Base-by-base conservation (phyloP, 805 yeast species). In the Lipomyces mesembrius region DNA sequence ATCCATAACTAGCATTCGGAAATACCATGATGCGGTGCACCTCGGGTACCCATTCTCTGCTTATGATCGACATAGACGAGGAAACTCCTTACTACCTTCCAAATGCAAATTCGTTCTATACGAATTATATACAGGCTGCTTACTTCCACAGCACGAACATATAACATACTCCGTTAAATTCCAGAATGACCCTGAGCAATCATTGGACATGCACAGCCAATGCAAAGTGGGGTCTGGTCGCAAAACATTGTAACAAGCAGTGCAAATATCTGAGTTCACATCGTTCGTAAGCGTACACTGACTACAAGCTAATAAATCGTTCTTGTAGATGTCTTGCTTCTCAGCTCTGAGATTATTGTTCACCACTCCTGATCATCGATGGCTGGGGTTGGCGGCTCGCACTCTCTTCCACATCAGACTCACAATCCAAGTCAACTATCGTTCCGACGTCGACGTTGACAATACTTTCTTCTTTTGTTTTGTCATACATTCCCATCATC, bases 401-500 rank as follows among this genome's bases (percentile, higher is more conserved):
- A 17, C 29, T 22, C 11, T n/a, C 17, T 52, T 14, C 34, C 34
- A 4, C 7, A 52, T 52, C 34, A 52, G n/a, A 49, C 22, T 49
- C 53, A 22, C 53, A 9, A 52, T 52, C 55, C 34, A 25, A 29
- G n/a, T 52, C 55, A 12, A 52, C 29, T 7, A 11, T 20, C 29
- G 12, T 32, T 8, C 37, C 43, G 59, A 25, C 27, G 20, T 59
- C 62, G 25, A 59, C 8, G 6, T 43, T 60, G 25, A 65, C 59
- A 17, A 65, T 59, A 12, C 56, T 49, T 39, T 54, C 61, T 7
- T 57, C 37, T 32, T 57, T 64, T 6, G 43, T 49, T 11, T 46
- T 43, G 35, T 29, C 60, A 22, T 60, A 57, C 69, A 67, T 65
- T 14, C 60, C 66, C 25, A 12, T 54, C 66, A 68, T 25, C 55